A percentile compares a stretch with the other conserved stretches of the same genome.
Conservation (phyloP, 176 grass and related monocot species). For the Lolium multiflorum region DNA sequence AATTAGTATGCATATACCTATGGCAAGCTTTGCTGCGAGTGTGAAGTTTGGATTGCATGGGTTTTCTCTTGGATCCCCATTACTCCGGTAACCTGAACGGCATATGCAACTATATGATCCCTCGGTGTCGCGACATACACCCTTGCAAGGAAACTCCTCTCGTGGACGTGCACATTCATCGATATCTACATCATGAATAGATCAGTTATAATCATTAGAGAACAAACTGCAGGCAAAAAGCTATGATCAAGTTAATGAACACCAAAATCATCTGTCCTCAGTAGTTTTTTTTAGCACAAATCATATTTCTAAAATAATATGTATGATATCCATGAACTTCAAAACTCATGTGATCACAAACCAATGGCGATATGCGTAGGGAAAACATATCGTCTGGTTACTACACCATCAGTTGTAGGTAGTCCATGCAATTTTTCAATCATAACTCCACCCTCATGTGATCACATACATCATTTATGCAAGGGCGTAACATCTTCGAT, state of each 20-base stretch:
- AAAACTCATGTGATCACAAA: neutral
- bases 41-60: conserved; percentile 1
- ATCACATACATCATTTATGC: no score
- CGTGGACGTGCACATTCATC: neutral
- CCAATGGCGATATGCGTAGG: no score
- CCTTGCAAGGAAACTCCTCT: neutral
- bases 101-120: conserved; percentile 13
- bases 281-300: neutral
- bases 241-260: neutral
- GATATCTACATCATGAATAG: neutral
- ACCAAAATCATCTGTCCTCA: neutral
- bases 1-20: neutral
- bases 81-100: neutral
- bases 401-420: neutral
- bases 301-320: no score
- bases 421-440: neutral
- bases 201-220: neutral
- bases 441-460: neutral
- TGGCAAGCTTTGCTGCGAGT: neutral
- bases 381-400: neutral
- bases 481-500: no score
- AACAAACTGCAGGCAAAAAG: neutral
- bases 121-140: neutral
- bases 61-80: neutral
- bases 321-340: no score